These are phyloP conservation scores for Houttuynia cordata DNA, from an alignment of 164 flowering plant genomes.

Conservation along the genomic window DNA sequence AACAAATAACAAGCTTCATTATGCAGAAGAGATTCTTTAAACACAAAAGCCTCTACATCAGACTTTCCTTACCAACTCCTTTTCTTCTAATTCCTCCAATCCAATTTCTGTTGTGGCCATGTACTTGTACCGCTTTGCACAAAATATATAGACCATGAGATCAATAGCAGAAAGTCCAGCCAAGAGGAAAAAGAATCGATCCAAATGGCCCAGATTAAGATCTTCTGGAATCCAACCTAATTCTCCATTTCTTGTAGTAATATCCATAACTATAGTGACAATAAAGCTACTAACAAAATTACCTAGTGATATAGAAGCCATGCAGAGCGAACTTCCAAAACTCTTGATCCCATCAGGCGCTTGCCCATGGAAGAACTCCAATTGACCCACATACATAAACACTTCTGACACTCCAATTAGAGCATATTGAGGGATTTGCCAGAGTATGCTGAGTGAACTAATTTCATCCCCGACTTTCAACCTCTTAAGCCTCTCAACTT, in stretches of 20 bases:
- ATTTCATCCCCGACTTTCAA: conserved; percentile 8
- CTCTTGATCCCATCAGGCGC: conserved; percentile 91
- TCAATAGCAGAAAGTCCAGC: conserved; percentile 43
- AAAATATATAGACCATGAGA: conserved; percentile 42
- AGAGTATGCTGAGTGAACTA: conserved; percentile 42
- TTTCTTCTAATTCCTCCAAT: neutral
- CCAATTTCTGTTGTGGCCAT: conserved; percentile 3
- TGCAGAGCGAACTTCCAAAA: conserved; percentile 84
- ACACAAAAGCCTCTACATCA: no score
- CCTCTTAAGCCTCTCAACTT: conserved; percentile 26
- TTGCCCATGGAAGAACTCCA: conserved; percentile 81
- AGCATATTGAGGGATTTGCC: conserved; percentile 60
- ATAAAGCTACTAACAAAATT: conserved; percentile 70
- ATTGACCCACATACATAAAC: conserved; percentile 80
- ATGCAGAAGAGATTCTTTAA: neutral
- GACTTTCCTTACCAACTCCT: neutral
- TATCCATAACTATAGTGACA: conserved; percentile 55
- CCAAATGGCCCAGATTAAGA: conserved; percentile 63
- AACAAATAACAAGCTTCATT: no score
- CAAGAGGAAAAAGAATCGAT: conserved; percentile 69
- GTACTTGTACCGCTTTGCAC: conserved; percentile 62
- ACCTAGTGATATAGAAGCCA: conserved; percentile 90
- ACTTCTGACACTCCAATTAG: conserved; percentile 84
- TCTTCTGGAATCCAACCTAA: conserved; percentile 83
- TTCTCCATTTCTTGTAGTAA: conserved; percentile 30